phyloP scores from a whole-genome alignment of 2,329 filamentous ascomycete genomes.

The Colletotrichum theobromicola region DNA sequence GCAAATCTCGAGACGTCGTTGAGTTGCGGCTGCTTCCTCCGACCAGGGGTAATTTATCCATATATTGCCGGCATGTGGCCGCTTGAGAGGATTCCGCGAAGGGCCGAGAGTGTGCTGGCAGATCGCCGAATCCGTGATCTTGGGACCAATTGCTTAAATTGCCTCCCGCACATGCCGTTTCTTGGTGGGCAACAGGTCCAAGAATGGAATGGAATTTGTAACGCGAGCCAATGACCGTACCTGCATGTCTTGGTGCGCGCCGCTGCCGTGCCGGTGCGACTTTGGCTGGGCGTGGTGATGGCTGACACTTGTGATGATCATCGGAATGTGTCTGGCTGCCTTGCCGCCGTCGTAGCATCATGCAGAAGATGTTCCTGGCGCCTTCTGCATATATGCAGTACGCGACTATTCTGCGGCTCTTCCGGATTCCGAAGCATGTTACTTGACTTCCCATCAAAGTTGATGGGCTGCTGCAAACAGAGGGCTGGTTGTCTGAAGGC shows the following conservation, averaged over 20 bases:
- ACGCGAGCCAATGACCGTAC: not conserved
- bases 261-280: not conserved
- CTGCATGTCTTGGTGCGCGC: not conserved
- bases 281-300: not conserved
- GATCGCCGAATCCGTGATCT: slow-evolving; percentile 4
- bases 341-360: not conserved
- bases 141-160: not conserved
- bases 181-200: not conserved
- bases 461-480: not conserved
- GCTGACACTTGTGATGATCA: not conserved
- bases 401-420: not conserved
- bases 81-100: not conserved
- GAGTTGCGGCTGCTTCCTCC: slow-evolving; percentile 4
- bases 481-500: not conserved
- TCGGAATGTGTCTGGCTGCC: not conserved
- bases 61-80: slow-evolving; percentile 6
- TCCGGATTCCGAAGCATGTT: not conserved
- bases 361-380: not conserved
- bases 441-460: not conserved
- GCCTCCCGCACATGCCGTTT: not conserved
- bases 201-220: not conserved
- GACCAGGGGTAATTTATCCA: slow-evolving; percentile 8
- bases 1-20: not conserved
- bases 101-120: not conserved
- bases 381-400: not conserved